Evolutionary conservation across 1,284 basidiomycete species (phyloP).

Genomic region (Apiotrichum montevideense): DNA sequence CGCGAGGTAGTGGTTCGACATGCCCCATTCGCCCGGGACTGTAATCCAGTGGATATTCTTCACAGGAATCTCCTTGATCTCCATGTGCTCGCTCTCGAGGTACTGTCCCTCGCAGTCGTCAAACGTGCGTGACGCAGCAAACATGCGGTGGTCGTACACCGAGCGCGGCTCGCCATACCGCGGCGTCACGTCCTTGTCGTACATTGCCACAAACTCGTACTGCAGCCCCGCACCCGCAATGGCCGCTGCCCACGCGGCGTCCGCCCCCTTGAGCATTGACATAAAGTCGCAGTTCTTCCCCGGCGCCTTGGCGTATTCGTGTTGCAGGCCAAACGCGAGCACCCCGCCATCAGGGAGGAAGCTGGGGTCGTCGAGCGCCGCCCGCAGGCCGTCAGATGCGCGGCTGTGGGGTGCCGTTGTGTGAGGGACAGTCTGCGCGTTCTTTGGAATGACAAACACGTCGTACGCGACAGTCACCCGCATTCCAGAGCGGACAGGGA

Average conservation of each 20-base stretch:
- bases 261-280: background rate
- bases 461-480: conserved; percentile 48
- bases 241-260: background rate
- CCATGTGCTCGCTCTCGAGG: background rate
- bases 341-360: conserved; percentile 29
- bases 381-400: too few relatives aligned
- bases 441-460: conserved; percentile 24
- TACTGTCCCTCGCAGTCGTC: background rate
- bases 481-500: conserved; percentile 46
- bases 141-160: background rate
- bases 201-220: background rate
- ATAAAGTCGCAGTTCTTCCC: background rate
- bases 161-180: too few relatives aligned
- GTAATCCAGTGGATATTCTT: background rate
- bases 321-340: conserved; percentile 47
- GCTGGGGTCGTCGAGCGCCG: conserved; percentile 2
- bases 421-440: too few relatives aligned
- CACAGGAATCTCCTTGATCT: background rate
- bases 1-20: background rate
- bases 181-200: background rate
- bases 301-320: conserved; percentile 40
- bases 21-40: background rate
- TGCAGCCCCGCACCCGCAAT: background rate
- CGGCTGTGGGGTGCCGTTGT: too few relatives aligned
- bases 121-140: background rate